phyloP scores from a whole-genome alignment of 352 stramenopile genomes.

The Phytophthora citrophthora region DNA sequence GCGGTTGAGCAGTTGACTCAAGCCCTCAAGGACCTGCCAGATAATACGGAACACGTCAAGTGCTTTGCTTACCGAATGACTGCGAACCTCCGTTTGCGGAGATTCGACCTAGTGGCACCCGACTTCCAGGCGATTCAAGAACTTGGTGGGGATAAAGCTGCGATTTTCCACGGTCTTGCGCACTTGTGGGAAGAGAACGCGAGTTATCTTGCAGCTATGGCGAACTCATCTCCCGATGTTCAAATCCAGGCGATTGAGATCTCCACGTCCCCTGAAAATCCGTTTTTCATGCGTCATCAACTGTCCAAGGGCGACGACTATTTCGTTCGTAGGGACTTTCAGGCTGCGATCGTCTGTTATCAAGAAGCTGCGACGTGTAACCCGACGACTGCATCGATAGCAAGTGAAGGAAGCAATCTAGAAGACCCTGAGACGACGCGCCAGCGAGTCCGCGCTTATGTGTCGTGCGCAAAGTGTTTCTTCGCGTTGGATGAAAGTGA shows the following conservation, averaged over 20 bases:
- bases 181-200: slow-evolving; percentile 75
- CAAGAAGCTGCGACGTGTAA: slow-evolving; percentile 46
- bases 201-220: slow-evolving; percentile 52
- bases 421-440: slow-evolving; percentile 48
- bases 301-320: slow-evolving; percentile 61
- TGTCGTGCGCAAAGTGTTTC: slow-evolving; percentile 69
- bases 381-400: slow-evolving; percentile 16
- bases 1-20: slow-evolving; percentile 59
- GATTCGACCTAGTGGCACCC: slow-evolving; percentile 52
- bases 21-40: slow-evolving; percentile 50
- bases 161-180: slow-evolving; percentile 76
- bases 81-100: slow-evolving; percentile 63
- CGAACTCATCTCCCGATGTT: slow-evolving; percentile 33
- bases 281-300: slow-evolving; percentile 67
- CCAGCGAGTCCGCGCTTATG: slow-evolving; percentile 50
- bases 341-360: slow-evolving; percentile 55
- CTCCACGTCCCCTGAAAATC: slow-evolving; percentile 37
- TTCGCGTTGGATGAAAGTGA: slow-evolving; percentile 60
- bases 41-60: slow-evolving; percentile 76
- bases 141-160: slow-evolving; percentile 71
- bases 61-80: slow-evolving; percentile 81
- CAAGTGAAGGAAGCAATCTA: slow-evolving; percentile 17
- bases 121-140: slow-evolving; percentile 64
- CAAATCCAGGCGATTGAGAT: slow-evolving; percentile 45
- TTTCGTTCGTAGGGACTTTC: slow-evolving; percentile 69